Conservation (phyloP, 306 rosid species). For the Geum urbanum region DNA sequence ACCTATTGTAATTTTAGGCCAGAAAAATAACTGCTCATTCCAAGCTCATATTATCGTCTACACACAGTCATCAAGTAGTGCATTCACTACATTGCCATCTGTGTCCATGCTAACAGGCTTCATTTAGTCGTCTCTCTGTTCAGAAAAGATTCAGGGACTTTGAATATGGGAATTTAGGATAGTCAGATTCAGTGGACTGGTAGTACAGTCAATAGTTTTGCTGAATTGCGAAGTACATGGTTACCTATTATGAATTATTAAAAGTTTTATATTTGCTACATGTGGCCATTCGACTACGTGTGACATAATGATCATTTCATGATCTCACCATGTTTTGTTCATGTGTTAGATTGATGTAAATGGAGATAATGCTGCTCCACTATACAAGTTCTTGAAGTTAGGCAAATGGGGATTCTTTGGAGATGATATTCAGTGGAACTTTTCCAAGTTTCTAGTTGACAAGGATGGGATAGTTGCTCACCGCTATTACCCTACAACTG, state of each 20-base stretch:
- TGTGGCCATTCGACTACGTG: background rate
- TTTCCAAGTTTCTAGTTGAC: constrained; percentile 63
- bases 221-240: background rate
- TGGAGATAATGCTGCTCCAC: constrained; percentile 55
- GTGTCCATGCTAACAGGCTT: background rate
- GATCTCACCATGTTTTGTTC: background rate
- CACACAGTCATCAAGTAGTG: background rate
- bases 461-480: constrained; percentile 60
- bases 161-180: background rate
- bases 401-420: constrained; percentile 74
- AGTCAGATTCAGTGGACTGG: background rate
- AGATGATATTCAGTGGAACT: constrained; percentile 86
- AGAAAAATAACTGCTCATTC: no score
- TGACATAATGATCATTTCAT: background rate
- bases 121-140: no score
- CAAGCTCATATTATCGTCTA: no score
- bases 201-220: background rate
- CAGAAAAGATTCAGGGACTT: background rate
- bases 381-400: constrained; percentile 66
- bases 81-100: background rate
- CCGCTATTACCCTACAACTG: constrained; percentile 73
- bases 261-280: background rate
- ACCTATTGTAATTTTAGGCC: background rate
- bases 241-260: background rate
- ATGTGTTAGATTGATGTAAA: constrained; percentile 70